Evolutionary conservation across 2,329 filamentous ascomycete genomes (phyloP), one percentile per base, ranked within the genome.

Genomic region (Aspergillus candidus): DNA sequence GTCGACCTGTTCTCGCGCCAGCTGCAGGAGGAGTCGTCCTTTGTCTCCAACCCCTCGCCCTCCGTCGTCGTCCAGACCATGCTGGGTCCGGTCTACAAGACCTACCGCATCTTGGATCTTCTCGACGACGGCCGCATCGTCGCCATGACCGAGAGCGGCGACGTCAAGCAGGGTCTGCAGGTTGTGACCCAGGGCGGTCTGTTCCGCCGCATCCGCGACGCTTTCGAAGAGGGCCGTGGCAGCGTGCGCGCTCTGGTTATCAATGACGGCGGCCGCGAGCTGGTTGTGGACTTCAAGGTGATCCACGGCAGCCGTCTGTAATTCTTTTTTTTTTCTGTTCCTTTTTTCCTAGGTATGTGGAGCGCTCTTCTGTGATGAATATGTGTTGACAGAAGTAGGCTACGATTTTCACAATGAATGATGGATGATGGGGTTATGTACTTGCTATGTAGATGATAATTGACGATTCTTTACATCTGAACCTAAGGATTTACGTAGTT

Each of bases 1-100:
- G 93, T 98, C 59, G 93, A 98, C 74, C 86, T 98, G 66, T 98
- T 98, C 88, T 96, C 90, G 80, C 94, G 95, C 82, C 88, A 97
- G 78, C 82, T 98, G 57, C 89, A 97, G 68, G 93, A 98, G 78
- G 93, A 98, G 84, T 95, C 88, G 46, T 91, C 86, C 63, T 96
- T 95, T 76, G 83, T 97, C 76, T 90, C 88, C 74, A 94, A 94
- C 85, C 93, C 93, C 55, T 88, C 86, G 57, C 91, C 91, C 60
- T 95, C 88, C 60, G 93, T 98, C 50, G 83, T 97, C 54, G 91
- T 98, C 64, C 93, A 98, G 85, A 97, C 91, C 77, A 97, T 98
- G 89, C 86, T 94, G 58, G 93, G 91, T 62, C 93, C 93, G 54
- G 83, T 97, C 77, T 96, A 97, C 88, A 97, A 97, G 88, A 93